Evolutionary conservation across 495 filamentous ascomycete genomes (phyloP).

Genomic region (Cercophora scortea): DNA sequence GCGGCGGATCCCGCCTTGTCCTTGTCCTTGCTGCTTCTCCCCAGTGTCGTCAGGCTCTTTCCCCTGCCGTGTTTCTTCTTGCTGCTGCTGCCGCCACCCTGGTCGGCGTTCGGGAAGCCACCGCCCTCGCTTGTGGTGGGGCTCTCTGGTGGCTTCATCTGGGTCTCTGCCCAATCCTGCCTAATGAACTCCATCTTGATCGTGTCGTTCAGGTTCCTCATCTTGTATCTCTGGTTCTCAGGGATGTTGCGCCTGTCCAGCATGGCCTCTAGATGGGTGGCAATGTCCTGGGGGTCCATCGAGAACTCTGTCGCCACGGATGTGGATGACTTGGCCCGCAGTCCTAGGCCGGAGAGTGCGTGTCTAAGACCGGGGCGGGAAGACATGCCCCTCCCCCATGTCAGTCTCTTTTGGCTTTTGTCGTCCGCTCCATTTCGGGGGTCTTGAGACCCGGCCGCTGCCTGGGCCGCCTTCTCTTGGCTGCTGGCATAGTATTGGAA

Average conservation of each 20-base stretch:
- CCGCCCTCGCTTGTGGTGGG: conserved; percentile 6
- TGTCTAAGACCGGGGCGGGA: conserved; percentile 5
- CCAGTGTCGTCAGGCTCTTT: conserved; percentile 53
- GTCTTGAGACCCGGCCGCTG: background rate
- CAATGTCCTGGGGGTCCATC: conserved; percentile 41
- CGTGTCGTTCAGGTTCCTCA: conserved; percentile 77
- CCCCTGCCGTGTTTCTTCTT: conserved; percentile 64
- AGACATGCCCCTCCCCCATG: conserved; percentile 13
- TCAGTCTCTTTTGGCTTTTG: conserved; percentile 12
- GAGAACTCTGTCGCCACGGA: conserved; percentile 16
- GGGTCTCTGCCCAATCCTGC: conserved; percentile 69
- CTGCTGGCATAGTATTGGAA: conserved; percentile 15
- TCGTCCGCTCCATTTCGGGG: conserved; percentile 3
- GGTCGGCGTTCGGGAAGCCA: conserved; percentile 6
- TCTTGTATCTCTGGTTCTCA: conserved; percentile 84
- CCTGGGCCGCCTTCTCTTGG: conserved; percentile 5
- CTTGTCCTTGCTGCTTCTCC: conserved; percentile 48
- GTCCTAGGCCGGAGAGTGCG: conserved; percentile 8
- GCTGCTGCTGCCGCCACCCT: conserved; percentile 23
- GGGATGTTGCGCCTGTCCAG: conserved; percentile 84
- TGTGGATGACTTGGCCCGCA: conserved; percentile 21
- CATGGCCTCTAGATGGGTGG: conserved; percentile 57
- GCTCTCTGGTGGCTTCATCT: conserved; percentile 23
- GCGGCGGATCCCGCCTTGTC: conserved; percentile 28
- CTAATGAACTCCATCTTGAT: conserved; percentile 94